Evolutionary conservation across 139 green algal genomes (phyloP).

Genomic region (Tetradesmus lagerheimii): DNA sequence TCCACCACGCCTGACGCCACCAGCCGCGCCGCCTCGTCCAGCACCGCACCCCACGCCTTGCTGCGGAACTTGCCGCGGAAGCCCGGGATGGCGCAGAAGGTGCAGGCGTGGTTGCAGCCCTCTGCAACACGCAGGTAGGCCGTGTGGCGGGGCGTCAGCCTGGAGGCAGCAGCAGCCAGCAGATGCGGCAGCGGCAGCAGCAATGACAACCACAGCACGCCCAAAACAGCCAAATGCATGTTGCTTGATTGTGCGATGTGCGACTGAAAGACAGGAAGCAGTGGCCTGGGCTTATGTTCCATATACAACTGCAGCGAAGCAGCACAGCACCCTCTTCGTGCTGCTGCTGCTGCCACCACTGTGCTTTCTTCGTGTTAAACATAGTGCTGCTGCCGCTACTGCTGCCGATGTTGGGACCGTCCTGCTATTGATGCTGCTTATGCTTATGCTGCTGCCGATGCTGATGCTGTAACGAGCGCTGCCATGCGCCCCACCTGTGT

Average conservation of each 20-base stretch:
- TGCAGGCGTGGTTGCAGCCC: constrained; percentile 94
- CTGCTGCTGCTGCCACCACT: neutral
- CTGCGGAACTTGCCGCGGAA: constrained; percentile 92
- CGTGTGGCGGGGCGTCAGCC: constrained; percentile 85
- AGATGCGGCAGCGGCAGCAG: neutral
- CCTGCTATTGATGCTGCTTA: neutral
- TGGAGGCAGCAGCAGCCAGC: neutral
- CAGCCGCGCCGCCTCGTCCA: constrained; percentile 76
- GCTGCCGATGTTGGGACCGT: no score
- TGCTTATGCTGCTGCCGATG: neutral
- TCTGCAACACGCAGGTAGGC: constrained; percentile 94
- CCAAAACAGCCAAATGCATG: neutral
- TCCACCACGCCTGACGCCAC: constrained; percentile 82
- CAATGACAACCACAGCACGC: neutral
- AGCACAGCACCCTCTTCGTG: neutral
- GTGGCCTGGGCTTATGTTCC: no score
- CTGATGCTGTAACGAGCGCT: neutral
- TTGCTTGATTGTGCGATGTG: neutral
- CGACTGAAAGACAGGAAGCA: neutral
- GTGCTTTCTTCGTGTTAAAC: no score
- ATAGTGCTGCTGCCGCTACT: neutral
- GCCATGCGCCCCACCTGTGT: constrained; percentile 3
- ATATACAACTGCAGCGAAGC: no score
- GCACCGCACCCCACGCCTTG: constrained; percentile 72
- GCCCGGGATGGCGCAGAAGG: constrained; percentile 92